Percentiles rank a stretch among this genome's conserved stretches.
Conservation (phyloP, 2,329 filamentous ascomycete genomes). For the Aspergillus sp. region DNA sequence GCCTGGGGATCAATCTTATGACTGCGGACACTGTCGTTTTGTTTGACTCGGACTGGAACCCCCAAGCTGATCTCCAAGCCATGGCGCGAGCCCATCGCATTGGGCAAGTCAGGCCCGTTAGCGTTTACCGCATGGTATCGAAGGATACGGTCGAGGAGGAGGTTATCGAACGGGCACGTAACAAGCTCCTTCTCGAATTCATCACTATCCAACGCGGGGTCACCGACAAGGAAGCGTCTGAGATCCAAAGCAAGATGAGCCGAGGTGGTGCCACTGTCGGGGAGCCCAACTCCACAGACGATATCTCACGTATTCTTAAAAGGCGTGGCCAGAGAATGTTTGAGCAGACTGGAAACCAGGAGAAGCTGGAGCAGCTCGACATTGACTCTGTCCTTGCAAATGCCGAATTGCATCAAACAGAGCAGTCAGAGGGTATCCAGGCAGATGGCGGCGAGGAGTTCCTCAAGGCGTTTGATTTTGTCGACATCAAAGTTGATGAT, state of each 20-base stretch:
- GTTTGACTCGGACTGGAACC: constrained; percentile 95
- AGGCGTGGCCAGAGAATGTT: constrained; percentile 99
- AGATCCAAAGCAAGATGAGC: constrained; percentile 69
- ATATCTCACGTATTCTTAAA: constrained; percentile 93
- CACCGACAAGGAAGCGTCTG: constrained; percentile 83
- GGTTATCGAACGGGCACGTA: constrained; percentile 87
- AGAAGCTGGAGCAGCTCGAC: constrained; percentile 91
- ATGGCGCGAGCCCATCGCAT: constrained; percentile 98
- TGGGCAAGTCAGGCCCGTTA: constrained; percentile 90
- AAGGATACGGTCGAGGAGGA: constrained; percentile 99
- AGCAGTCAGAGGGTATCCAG: constrained; percentile 86
- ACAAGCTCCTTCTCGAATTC: constrained; percentile 95
- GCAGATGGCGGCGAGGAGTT: constrained; percentile 97
- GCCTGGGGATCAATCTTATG: constrained; percentile 98
- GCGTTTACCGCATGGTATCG: constrained; percentile 89
- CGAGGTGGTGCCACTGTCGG: constrained; percentile 50
- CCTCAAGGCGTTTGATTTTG: constrained; percentile 80
- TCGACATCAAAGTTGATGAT: constrained; percentile 87
- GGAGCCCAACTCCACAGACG: constrained; percentile 82
- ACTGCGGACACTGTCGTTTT: constrained; percentile 96
- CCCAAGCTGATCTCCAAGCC: constrained; percentile 92
- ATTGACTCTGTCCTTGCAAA: constrained; percentile 96
- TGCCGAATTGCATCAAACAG: constrained; percentile 92
- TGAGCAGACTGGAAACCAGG: constrained; percentile 91
- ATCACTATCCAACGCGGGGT: constrained; percentile 95